Conservation (phyloP, 352 stramenopile genomes). For the Peronospora farinosa region DNA sequence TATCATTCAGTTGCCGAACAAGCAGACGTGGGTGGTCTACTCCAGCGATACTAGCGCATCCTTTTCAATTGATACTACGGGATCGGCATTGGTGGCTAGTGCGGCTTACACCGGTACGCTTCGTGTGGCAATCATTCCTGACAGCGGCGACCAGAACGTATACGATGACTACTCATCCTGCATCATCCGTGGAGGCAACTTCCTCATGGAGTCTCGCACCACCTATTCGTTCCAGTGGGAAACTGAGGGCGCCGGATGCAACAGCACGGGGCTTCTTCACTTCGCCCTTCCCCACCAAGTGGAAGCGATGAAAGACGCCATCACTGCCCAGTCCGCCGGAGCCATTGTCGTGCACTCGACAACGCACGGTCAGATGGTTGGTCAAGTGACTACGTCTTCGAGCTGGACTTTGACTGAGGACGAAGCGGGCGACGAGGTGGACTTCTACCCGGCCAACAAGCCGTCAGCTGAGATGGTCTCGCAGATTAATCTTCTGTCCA, state of each 20-base stretch:
- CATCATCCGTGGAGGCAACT: conserved; percentile 42
- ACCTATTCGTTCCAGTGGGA: conserved; percentile 65
- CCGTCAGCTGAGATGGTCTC: conserved; percentile 28
- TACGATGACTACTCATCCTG: conserved; percentile 62
- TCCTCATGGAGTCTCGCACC: conserved; percentile 47
- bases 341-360: conserved; percentile 49
- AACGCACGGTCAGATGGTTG: conserved; percentile 52
- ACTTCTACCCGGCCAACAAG: conserved; percentile 50
- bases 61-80: conserved; percentile 39
- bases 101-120: conserved; percentile 47
- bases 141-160: conserved; percentile 26
- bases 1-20: conserved; percentile 49
- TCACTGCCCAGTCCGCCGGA: conserved; percentile 18
- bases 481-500: conserved; percentile 37
- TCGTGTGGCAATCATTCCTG: conserved; percentile 51
- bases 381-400: conserved; percentile 32
- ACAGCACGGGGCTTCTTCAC: conserved; percentile 46
- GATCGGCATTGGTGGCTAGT: conserved; percentile 35
- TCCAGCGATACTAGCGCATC: conserved; percentile 33
- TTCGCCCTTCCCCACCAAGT: conserved; percentile 69
- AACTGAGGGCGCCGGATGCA: conserved; percentile 44
- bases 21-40: conserved; percentile 75
- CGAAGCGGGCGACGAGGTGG: conserved; percentile 44
- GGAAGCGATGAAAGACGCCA: conserved; percentile 28
- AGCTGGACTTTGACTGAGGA: conserved; percentile 54